Percentiles rank a stretch among this genome's conserved stretches.
Conservation (phyloP, 2,329 filamentous ascomycete species). For the Diplodia mutila region DNA sequence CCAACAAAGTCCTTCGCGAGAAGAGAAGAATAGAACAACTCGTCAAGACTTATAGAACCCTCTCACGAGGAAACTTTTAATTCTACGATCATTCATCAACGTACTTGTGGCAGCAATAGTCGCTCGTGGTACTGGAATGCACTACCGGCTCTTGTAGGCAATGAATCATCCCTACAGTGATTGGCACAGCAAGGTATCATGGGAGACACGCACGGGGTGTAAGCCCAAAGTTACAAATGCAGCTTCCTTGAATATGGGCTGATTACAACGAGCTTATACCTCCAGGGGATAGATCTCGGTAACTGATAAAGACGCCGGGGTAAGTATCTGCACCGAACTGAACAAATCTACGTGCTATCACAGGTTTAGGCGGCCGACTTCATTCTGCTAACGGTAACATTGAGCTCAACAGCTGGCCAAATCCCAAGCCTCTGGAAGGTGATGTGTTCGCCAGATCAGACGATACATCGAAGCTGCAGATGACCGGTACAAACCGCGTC, state of each 20-base stretch:
- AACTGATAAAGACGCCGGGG: too few species aligned
- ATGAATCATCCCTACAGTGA: background rate
- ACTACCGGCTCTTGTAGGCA: background rate
- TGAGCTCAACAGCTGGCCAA: background rate
- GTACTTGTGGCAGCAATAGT: background rate
- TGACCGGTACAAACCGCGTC: background rate
- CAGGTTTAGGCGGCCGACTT: background rate
- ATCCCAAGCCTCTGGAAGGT: background rate
- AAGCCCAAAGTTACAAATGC: too few species aligned
- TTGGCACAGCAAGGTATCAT: too few species aligned
- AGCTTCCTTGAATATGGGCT: too few species aligned
- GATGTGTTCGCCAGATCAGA: background rate
- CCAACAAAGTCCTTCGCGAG: background rate
- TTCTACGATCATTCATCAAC: background rate
- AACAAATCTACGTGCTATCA: too few species aligned
- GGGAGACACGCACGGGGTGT: too few species aligned
- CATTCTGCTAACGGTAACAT: background rate
- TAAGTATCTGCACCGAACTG: too few species aligned
- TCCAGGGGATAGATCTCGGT: too few species aligned
- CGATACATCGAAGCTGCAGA: background rate
- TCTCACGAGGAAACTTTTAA: background rate
- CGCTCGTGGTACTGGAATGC: background rate
- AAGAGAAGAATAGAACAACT: background rate
- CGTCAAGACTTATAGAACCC: background rate
- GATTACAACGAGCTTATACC: too few species aligned